Evolutionary conservation across 176 grass and related monocot genomes (phyloP).

Genomic region (Metroxylon sagu): DNA sequence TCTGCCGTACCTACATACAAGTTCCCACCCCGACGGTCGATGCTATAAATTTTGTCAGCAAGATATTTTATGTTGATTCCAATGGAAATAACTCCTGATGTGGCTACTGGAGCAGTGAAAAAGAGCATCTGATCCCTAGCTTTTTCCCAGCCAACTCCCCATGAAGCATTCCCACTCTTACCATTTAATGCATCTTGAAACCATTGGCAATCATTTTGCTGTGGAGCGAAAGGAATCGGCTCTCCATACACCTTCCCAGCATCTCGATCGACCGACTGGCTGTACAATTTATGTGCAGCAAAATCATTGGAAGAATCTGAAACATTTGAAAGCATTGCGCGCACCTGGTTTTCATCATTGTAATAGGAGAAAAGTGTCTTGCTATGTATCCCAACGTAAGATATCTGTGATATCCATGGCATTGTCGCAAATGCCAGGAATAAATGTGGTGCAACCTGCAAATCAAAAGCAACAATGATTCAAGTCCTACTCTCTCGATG

Average conservation of each 20-base stretch:
- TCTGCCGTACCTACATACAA: background rate
- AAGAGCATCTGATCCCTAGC: conserved; percentile 1
- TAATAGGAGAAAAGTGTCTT: conserved; percentile 35
- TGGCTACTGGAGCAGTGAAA: background rate
- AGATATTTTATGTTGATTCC: background rate
- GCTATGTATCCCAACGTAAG: conserved; percentile 24
- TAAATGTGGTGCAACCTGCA: conserved; percentile 13
- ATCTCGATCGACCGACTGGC: background rate
- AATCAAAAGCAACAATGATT: background rate
- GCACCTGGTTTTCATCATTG: background rate
- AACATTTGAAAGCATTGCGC: background rate
- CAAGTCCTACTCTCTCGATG: no score
- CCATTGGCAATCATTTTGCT: background rate
- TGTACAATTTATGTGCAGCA: background rate
- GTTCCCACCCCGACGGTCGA: background rate
- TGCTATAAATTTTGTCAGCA: background rate
- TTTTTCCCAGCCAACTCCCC: conserved; percentile 4
- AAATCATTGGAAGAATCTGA: background rate
- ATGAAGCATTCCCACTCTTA: conserved; percentile 1
- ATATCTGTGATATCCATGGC: conserved; percentile 28
- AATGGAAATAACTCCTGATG: background rate
- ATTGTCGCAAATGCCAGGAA: conserved; percentile 26
- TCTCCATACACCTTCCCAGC: background rate
- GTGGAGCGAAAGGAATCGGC: background rate
- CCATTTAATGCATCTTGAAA: background rate